These are phyloP conservation scores for Ulvella scutata DNA, from an alignment of 139 green algal species.

Conservation along the genomic window DNA sequence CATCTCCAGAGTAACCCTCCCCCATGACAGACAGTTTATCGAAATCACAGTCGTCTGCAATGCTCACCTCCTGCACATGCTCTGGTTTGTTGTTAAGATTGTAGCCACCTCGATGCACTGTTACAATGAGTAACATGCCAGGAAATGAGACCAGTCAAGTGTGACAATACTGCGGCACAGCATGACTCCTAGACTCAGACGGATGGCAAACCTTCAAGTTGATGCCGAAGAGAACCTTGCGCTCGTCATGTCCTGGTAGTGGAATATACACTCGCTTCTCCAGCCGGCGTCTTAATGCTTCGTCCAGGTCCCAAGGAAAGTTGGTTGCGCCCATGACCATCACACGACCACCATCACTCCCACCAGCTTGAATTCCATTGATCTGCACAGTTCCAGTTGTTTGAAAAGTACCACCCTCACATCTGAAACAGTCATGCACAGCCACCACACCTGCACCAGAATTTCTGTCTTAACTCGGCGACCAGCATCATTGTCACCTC, in stretches of 20 bases:
- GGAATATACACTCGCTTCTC: slow-evolving; percentile 96
- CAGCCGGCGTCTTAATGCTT: slow-evolving; percentile 69
- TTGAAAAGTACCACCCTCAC: neutral
- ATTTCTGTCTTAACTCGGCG: slow-evolving; percentile 86
- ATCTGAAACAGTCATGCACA: neutral
- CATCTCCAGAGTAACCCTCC: slow-evolving; percentile 76
- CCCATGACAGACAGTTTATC: slow-evolving; percentile 35
- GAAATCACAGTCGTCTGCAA: slow-evolving; percentile 50
- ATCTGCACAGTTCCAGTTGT: no score
- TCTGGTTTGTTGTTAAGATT: neutral
- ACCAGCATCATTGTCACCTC: slow-evolving; percentile 75
- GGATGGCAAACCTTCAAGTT: slow-evolving; percentile 62
- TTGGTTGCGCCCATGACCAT: slow-evolving; percentile 95
- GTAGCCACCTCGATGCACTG: neutral
- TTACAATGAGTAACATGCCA: no score
- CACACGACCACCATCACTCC: slow-evolving; percentile 26
- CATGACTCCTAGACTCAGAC: no score
- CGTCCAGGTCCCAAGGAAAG: slow-evolving; percentile 91
- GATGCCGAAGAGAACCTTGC: slow-evolving; percentile 66
- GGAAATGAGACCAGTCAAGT: no score
- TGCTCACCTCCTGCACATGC: slow-evolving; percentile 35
- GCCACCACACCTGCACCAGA: slow-evolving; percentile 63
- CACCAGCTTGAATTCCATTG: slow-evolving; percentile 19
- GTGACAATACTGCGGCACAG: no score
- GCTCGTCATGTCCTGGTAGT: slow-evolving; percentile 49